Base-by-base conservation (phyloP, 2,329 filamentous ascomycete genomes). In the Penicillium frequentans region DNA sequence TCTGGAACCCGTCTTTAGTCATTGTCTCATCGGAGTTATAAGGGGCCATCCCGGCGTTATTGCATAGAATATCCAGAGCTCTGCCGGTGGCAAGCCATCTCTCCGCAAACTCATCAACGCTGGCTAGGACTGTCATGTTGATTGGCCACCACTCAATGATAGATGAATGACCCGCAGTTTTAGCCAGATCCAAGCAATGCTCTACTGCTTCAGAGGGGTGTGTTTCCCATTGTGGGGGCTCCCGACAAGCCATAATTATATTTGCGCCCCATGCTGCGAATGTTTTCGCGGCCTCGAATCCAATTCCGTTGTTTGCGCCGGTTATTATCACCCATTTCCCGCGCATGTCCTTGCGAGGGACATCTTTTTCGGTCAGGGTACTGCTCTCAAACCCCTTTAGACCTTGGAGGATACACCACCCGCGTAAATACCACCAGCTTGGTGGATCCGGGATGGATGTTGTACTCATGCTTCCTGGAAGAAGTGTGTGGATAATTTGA, bases 261-360 rank as follows among this genome's bases (percentile, higher is more conserved):
- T 57, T 57, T 2, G 51, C 51, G 3, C 55, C 55, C 51, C 55
- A 57, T 37, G n/a, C 10, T 6, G 55, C 51, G 43, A 57, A 49
- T 9, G 47, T 51, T 19, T 54, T 54, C 6, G 55, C 51, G 5
- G 55, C 47, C 42, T 57, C 55, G 10, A 54, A 51, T 3, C 55
- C 55, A 11, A 57, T 58, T 5, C 56, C 56, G 21, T 49, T 58
- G 24, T 55, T 55, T 5, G 48, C 37, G 8, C 56, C 56, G 11
- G 52, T 55, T 23, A 58, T 52, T 21, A 58, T 58, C 29, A 55
- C 46, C 55, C 55, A 57, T 48, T 57, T 57, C 1, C 51, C 55
- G 1, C 39, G 42, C 24, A 57, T 26, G 43, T 57, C 51, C 24
- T 33, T 19, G 7, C 31, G 49, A 9, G 54, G 54, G 5, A 42